Evolutionary conservation across 306 rosid species (phyloP).

Genomic region (Biancaea sappan): DNA sequence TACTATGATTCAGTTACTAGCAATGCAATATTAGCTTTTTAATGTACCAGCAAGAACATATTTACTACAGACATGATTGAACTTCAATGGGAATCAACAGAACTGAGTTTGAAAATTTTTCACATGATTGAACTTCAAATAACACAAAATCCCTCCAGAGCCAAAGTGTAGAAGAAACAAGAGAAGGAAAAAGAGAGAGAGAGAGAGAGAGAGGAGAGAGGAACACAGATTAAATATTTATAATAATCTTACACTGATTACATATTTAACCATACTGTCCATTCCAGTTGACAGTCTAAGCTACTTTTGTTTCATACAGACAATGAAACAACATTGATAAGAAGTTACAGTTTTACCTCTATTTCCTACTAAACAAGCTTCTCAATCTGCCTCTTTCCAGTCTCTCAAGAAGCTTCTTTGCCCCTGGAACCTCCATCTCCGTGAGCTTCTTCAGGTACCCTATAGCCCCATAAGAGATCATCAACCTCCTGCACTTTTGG

Average conservation of each 20-base stretch:
- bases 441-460: constrained; percentile 92
- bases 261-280: constrained; percentile 41
- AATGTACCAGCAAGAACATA: background rate
- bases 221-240: constrained; percentile 13
- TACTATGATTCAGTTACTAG: background rate
- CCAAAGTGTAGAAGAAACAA: background rate
- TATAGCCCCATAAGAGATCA: constrained; percentile 91
- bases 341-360: constrained; percentile 27
- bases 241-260: constrained; percentile 33
- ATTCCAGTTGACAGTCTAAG: constrained; percentile 37
- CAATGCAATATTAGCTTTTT: background rate
- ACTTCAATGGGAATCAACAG: background rate
- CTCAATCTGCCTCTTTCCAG: constrained; percentile 89
- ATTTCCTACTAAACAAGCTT: constrained; percentile 77
- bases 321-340: constrained; percentile 60
- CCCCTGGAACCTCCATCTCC: constrained; percentile 94
- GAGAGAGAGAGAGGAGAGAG: background rate
- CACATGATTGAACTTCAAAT: background rate
- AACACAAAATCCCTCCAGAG: background rate
- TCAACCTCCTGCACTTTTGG: constrained; percentile 82
- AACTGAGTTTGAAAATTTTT: background rate
- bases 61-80: too few relatives aligned
- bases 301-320: constrained; percentile 62
- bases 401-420: constrained; percentile 81
- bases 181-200: background rate